These are phyloP conservation scores for Gossypium bickii DNA, from an alignment of 345 rosid genomes.

Conservation along the genomic window DNA sequence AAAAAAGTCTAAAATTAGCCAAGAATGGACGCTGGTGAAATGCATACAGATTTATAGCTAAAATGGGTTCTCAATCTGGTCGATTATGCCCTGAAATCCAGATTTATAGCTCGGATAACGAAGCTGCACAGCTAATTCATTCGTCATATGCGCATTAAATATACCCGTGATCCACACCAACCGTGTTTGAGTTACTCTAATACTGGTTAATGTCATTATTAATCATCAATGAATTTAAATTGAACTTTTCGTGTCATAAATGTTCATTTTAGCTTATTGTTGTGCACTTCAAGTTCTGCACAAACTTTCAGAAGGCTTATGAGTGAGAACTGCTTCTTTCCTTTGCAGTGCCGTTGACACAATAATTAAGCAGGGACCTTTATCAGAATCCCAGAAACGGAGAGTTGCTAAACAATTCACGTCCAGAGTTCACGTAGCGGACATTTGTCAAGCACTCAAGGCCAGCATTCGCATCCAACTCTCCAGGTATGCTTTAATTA, in stretches of 20 bases:
- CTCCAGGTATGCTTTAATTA: constrained; percentile 37
- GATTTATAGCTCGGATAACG: too few species aligned
- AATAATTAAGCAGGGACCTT: constrained; percentile 40
- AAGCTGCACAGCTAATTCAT: too few species aligned
- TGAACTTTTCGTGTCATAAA: neutral
- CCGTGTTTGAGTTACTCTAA: neutral
- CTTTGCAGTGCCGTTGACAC: constrained; percentile 68
- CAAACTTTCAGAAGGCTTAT: neutral
- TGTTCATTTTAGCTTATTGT: neutral
- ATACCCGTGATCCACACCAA: neutral
- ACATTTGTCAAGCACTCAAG: constrained; percentile 71
- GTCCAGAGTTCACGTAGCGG: constrained; percentile 77
- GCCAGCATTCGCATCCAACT: constrained; percentile 47
- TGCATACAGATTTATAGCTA: too few species aligned
- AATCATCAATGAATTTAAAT: neutral
- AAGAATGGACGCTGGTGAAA: too few species aligned
- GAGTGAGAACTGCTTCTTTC: neutral
- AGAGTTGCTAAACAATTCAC: constrained; percentile 60
- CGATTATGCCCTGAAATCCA: too few species aligned
- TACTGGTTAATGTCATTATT: neutral
- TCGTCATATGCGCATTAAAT: too few species aligned
- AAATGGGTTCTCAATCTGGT: too few species aligned
- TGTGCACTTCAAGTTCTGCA: neutral
- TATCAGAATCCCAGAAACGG: constrained; percentile 48
- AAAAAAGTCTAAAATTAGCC: too few species aligned